phyloP scores from a whole-genome alignment of 441 rosid genomes.

The Melastoma candidum region DNA sequence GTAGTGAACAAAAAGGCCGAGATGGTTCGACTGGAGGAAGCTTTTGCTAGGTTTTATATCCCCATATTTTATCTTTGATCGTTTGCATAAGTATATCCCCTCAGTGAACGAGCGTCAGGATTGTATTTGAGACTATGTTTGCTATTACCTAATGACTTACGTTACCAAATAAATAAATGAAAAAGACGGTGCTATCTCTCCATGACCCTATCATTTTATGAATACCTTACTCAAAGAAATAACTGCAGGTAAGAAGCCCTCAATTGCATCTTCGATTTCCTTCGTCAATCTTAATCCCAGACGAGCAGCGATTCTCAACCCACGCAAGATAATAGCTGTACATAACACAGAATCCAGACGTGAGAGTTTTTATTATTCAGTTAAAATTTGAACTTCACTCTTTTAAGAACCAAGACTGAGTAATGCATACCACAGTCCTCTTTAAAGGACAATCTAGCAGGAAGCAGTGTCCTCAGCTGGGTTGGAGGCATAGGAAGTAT shows the following conservation, averaged over 20 bases:
- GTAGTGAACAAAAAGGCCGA: no score
- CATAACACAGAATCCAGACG: constrained; percentile 5
- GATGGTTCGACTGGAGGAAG: no score
- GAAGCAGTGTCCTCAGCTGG: constrained; percentile 74
- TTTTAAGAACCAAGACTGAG: constrained; percentile 13
- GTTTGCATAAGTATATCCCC: constrained; percentile 5
- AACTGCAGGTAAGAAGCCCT: constrained; percentile 45
- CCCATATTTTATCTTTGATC: constrained; percentile 1
- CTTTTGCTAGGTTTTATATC: no score
- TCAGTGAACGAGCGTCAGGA: neutral
- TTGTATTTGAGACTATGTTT: no score
- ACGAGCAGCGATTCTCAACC: constrained; percentile 88
- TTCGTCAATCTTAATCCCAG: constrained; percentile 54
- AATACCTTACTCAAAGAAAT: constrained; percentile 53
- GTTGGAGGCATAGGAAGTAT: constrained; percentile 12
- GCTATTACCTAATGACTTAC: no score
- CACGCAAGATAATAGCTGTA: constrained; percentile 88
- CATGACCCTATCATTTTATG: constrained; percentile 2
- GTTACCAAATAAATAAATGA: neutral
- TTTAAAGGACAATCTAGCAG: constrained; percentile 66
- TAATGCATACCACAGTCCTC: constrained; percentile 76
- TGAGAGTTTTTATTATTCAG: constrained; percentile 11
- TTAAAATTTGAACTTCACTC: neutral
- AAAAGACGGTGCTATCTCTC: neutral
- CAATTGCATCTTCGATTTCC: constrained; percentile 65